phyloP scores from a whole-genome alignment of 345 rosid genomes.

The Sisymbrium altissimum region DNA sequence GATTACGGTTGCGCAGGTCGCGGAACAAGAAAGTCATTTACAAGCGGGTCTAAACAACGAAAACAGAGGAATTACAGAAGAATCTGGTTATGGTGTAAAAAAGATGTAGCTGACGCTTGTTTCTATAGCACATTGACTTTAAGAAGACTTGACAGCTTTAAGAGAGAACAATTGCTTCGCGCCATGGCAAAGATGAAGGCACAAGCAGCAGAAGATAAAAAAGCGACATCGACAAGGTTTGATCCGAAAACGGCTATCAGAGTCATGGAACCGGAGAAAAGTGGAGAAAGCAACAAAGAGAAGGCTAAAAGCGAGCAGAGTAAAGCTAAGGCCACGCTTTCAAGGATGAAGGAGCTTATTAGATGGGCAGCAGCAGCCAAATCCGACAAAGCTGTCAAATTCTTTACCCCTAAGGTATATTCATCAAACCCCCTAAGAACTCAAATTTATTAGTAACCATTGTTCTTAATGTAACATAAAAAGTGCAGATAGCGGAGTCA shows the following conservation, averaged over 20 bases:
- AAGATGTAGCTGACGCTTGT: constrained; percentile 58
- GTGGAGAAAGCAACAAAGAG: constrained; percentile 30
- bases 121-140: constrained; percentile 51
- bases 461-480: neutral
- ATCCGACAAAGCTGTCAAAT: constrained; percentile 62
- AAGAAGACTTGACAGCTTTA: constrained; percentile 31
- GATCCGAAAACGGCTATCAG: constrained; percentile 40
- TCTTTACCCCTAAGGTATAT: constrained; percentile 54
- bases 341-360: constrained; percentile 72
- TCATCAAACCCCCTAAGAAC: neutral
- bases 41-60: constrained; percentile 15
- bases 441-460: neutral
- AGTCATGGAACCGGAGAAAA: constrained; percentile 38
- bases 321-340: constrained; percentile 45
- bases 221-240: constrained; percentile 29
- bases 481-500: constrained; percentile 21
- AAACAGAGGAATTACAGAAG: neutral
- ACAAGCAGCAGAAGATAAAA: constrained; percentile 41
- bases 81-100: constrained; percentile 44
- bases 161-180: constrained; percentile 26
- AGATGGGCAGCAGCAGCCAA: constrained; percentile 79
- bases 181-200: constrained; percentile 45
- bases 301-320: constrained; percentile 46
- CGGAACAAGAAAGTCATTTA: constrained; percentile 28
- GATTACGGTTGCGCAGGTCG: constrained; percentile 30